Base-by-base conservation (phyloP, 208 protist genomes). In the Tritrichomonas musculus region DNA sequence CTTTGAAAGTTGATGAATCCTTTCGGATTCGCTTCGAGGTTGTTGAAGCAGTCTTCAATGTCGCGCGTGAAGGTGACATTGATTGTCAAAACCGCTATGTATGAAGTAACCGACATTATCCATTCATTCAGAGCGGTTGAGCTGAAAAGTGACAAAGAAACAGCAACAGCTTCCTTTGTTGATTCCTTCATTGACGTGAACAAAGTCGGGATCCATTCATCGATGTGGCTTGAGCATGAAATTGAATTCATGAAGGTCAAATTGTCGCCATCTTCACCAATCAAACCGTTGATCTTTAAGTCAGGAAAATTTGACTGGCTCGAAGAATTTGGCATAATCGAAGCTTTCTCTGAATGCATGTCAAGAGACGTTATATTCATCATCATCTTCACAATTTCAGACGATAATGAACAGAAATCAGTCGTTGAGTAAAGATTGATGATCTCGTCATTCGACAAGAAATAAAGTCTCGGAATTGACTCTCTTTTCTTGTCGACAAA, bases 11-110 rank as follows among this genome's bases (percentile, higher is more conserved):
- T 13, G 3, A 47, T 8, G 30, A 88, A 88, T 39, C 17, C 41
- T 57, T 88, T 53, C 20, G 77, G 77, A 57, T 53, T 57, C 39
- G 47, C 57, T 57, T 88, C 77, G 0, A 60, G 39, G n/a, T 88
- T 88, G 30, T 57, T 88, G n/a, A 88, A 88, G 30, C 77, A 88
- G 17, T 88, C 77, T 88, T 88, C 77, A 60, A 88, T 57, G 9
- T 57, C 77, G n/a, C 47, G 33, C 39, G 77, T 88, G n/a, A 60
- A 88, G 2, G 47, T 33, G 57, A 88, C 44, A 14, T 88, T 25
- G 0, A 88, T 9, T 13, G 77, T 88, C 20, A 88, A 53, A 25
- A 88, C 39, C 33, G 17, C 47, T 39, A 88, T 88, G 57, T 88
- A 88, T 57, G 47, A 47, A 47, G 77, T n/a, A 53, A 33, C 47